phyloP scores from a whole-genome alignment of 495 filamentous ascomycete species.

The Cercophora scortea region DNA sequence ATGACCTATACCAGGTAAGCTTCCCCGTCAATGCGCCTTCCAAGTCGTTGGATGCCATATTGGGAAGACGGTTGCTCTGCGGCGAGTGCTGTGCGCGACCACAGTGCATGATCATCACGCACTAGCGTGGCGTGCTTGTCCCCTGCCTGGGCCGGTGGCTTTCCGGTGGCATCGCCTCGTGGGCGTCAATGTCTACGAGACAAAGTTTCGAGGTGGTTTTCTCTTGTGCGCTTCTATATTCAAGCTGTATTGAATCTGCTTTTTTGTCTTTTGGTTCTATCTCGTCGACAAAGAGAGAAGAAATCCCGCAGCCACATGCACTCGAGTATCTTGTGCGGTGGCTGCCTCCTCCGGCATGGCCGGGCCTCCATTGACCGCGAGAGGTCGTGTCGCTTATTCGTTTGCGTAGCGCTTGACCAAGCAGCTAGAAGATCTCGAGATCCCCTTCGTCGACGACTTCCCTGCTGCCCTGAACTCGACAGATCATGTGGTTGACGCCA shows the following conservation, averaged over 20 bases:
- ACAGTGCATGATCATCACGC: background rate
- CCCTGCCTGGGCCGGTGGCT: background rate
- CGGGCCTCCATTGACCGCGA: too few species aligned
- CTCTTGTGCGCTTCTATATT: too few species aligned
- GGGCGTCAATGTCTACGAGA: too few species aligned
- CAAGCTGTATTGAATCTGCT: too few species aligned
- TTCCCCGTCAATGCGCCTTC: background rate
- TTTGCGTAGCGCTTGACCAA: constrained; percentile 61
- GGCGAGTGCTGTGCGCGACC: background rate
- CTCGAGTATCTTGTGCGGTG: too few species aligned
- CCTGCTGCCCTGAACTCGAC: constrained; percentile 51
- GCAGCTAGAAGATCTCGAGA: constrained; percentile 71
- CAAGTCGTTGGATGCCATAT: background rate
- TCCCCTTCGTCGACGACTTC: constrained; percentile 85
- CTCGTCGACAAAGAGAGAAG: too few species aligned
- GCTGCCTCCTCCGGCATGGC: too few species aligned
- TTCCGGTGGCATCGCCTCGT: background rate
- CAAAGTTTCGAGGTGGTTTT: too few species aligned
- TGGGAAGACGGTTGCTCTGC: too few species aligned
- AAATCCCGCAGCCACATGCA: too few species aligned
- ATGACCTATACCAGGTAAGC: constrained; percentile 75
- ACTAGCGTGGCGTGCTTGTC: background rate
- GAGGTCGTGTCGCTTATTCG: constrained; percentile 3
- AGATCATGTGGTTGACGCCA: constrained; percentile 83
- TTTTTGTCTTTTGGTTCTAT: too few species aligned